Evolutionary conservation across 345 rosid species (phyloP), one percentile per base, ranked within the genome.

Genomic region (Arabis alpina): DNA sequence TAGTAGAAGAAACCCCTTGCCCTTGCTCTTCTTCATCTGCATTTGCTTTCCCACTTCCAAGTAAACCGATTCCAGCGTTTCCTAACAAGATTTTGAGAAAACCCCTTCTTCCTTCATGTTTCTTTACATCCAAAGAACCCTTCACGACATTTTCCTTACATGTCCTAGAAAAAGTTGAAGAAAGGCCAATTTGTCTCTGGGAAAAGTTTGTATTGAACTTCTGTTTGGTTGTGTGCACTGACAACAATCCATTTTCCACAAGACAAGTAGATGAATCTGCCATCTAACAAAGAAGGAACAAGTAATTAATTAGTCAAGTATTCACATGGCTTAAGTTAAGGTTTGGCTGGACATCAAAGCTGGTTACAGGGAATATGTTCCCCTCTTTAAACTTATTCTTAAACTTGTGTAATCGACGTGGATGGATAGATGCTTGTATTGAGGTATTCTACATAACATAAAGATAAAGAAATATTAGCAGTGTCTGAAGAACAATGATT

Each of bases 21-120:
- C 36, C 36, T 32, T 28, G 28, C 3, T 80, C 99, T 77, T 94
- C 93, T 2, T 91, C 99, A 63, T 91, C 99, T 6, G 99, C 99
- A 57, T 75, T 74, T 1, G 96, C 99, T 78, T 75, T 85, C 54
- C 93, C 93, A 71, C 74, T 81, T 40, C 81, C 87, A 37, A 91
- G 54, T 34, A 91, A 79, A 69, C 87, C 87, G 8, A 87, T 3
- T 54, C 97, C 92, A 0, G 76, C 80, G 59, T 82, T 87, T 44
- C 96, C 93, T 64, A 91, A 81, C 83, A 91, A 73, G 13, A 78
- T 47, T 71, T 89, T 89, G 27, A 94, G 86, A 58, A 94, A 88
- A 10, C 72, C 83, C 74, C 99, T 88, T 80, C 96, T 87, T 68
- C 85, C 83, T 61, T 83, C 81, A 51, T 75, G 80, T 69, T 72